Evolutionary conservation across 305 asterid species (phyloP).

Genomic region (Fraxinus velutina): DNA sequence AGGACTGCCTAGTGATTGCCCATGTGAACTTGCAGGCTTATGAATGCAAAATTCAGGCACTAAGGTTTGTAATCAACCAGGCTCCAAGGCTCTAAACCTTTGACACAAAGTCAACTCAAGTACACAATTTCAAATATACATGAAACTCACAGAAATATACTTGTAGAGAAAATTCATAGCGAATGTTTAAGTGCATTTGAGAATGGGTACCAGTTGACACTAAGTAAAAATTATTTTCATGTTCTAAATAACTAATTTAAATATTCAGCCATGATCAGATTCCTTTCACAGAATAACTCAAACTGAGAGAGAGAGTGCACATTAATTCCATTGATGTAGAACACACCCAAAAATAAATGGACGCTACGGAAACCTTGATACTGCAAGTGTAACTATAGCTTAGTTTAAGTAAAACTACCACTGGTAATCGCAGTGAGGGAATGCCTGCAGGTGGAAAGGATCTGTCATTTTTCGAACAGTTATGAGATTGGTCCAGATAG

Average conservation of each 20-base stretch:
- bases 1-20: slow-evolving; percentile 9
- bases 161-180: background rate
- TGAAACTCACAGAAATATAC: slow-evolving; percentile 4
- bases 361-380: slow-evolving; percentile 5
- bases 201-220: slow-evolving; percentile 13
- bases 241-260: background rate
- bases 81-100: slow-evolving; percentile 13
- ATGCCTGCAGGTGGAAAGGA: slow-evolving; percentile 69
- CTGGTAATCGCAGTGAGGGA: slow-evolving; percentile 72
- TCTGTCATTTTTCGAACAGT: slow-evolving; percentile 52
- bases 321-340: background rate
- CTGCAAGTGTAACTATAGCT: slow-evolving; percentile 26
- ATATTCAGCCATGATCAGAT: background rate
- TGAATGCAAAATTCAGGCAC: slow-evolving; percentile 12
- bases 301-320: background rate
- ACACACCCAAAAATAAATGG: slow-evolving; percentile 3
- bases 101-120: background rate
- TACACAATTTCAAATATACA: background rate
- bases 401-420: slow-evolving; percentile 77
- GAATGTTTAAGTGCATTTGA: background rate
- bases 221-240: slow-evolving; percentile 6
- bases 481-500: slow-evolving; percentile 48
- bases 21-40: background rate
- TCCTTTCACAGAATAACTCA: background rate
- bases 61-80: background rate